Base-by-base conservation (phyloP, 2,329 filamentous ascomycete genomes). In the Cercospora sesami region DNA sequence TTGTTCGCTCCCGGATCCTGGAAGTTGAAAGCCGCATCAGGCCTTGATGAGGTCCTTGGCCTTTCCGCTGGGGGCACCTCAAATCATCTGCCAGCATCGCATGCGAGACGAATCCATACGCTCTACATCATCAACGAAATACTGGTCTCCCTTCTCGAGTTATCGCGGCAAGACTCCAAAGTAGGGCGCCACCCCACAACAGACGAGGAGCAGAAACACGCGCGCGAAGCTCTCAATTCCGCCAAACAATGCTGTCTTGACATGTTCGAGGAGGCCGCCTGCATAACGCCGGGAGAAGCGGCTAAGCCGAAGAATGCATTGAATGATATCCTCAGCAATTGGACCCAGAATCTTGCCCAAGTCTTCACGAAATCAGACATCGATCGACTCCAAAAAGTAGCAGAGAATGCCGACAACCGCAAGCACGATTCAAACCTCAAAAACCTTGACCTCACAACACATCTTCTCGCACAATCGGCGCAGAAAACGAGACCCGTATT, bases 61-160 rank as follows among this genome's bases (percentile, higher is more conserved):
- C 39, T 62, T 48, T n/a, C 39, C n/a, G 14, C 42, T 9, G 23
- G 14, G 2, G 26, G 42, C 28, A 1, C 39, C n/a, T 28, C 39
- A 7, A 14, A 36, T 60, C 66, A 73, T 33, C 66, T 69, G 16
- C 71, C 71, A 3, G 30, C 48, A 39, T 64, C 74, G 26, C 68
- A 72, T 2, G 66, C 64, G 63, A 71, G 68, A 62, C 69, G 73
- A 6, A 53, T 75, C 23, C 73, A 75, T 55, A 51, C 73, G 5
- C 39, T 75, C 12, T 72, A 71, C 53, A 61, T 73, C 23, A 31
- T 72, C 14, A 66, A 72, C 51, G 72, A 73, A 60, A 62, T 74
- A 9, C 55, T 75, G n/a, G 10, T 65, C 10, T 59, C 60, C 12
- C 16, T 68, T 10, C 55, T 18, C 16, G n/a, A 59, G 5, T 14